phyloP scores from a whole-genome alignment of 176 grass and related monocot species.

The Phoenix roebelenii region DNA sequence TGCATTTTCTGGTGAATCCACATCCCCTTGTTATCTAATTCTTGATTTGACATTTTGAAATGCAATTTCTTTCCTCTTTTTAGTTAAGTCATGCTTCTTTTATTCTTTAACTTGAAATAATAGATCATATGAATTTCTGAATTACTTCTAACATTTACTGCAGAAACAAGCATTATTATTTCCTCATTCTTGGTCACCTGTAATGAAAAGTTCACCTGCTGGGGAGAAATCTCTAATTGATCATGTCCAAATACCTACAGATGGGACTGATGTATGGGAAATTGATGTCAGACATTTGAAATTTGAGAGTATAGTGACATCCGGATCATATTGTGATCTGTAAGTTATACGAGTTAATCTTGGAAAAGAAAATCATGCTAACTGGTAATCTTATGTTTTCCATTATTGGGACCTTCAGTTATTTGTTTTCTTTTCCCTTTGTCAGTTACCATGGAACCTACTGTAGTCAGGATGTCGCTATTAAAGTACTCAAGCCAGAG shows the following conservation, averaged over 20 bases:
- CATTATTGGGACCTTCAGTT: neutral
- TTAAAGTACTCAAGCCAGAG: constrained; percentile 79
- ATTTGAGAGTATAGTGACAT: constrained; percentile 66
- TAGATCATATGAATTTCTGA: no score
- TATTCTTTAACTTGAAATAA: no score
- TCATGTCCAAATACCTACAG: constrained; percentile 67
- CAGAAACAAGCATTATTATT: constrained; percentile 34
- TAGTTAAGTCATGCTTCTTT: no score
- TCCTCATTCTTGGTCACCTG: constrained; percentile 26
- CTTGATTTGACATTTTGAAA: no score
- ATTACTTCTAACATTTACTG: neutral
- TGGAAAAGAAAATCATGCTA: no score
- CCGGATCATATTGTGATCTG: constrained; percentile 70
- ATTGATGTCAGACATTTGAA: constrained; percentile 62
- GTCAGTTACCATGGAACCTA: constrained; percentile 72
- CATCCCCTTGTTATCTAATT: no score
- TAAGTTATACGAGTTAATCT: constrained; percentile 39
- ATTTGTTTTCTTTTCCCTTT: constrained; percentile 1
- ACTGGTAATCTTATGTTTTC: no score
- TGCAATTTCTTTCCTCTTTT: no score
- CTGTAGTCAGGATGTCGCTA: constrained; percentile 85
- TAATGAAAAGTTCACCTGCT: constrained; percentile 23
- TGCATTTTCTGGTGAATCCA: no score
- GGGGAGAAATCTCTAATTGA: constrained; percentile 24
- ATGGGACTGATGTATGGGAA: constrained; percentile 75